phyloP scores from a whole-genome alignment of 805 yeast species.

The Lachancea cidri region DNA sequence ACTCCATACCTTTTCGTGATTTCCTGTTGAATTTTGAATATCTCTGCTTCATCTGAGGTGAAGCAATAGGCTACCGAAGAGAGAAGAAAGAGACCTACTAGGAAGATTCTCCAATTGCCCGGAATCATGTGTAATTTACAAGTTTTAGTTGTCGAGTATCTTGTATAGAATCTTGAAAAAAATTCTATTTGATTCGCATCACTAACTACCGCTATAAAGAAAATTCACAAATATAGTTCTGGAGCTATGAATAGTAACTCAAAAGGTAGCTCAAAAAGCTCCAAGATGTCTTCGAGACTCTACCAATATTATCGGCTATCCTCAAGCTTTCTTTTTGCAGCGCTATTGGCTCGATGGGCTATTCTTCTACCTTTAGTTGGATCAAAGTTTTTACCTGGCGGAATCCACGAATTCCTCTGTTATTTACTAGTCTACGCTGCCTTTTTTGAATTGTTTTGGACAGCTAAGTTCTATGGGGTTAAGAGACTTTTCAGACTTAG shows the following conservation, averaged over 20 bases:
- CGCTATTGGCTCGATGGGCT: slow-evolving; percentile 40
- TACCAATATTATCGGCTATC: slow-evolving; percentile 29
- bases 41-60: slow-evolving; percentile 67
- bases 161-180: neutral
- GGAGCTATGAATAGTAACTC: neutral
- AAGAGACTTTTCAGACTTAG: slow-evolving; percentile 13
- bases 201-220: neutral
- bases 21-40: slow-evolving; percentile 66
- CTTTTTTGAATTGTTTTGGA: slow-evolving; percentile 23
- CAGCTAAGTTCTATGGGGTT: slow-evolving; percentile 21
- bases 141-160: neutral
- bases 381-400: slow-evolving; percentile 59
- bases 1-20: slow-evolving; percentile 60
- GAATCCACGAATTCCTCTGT: slow-evolving; percentile 59
- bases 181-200: neutral
- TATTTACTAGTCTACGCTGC: slow-evolving; percentile 20
- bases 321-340: slow-evolving; percentile 20
- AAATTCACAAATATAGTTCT: too few species aligned
- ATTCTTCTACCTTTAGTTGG: slow-evolving; percentile 63
- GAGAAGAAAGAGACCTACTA: slow-evolving; percentile 1
- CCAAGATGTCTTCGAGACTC: slow-evolving; percentile 5
- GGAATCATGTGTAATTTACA: neutral
- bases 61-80: slow-evolving; percentile 42
- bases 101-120: neutral
- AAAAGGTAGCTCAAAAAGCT: neutral